phyloP scores from a whole-genome alignment of 1,284 basidiomycete genomes.

The Mycena sp. region DNA sequence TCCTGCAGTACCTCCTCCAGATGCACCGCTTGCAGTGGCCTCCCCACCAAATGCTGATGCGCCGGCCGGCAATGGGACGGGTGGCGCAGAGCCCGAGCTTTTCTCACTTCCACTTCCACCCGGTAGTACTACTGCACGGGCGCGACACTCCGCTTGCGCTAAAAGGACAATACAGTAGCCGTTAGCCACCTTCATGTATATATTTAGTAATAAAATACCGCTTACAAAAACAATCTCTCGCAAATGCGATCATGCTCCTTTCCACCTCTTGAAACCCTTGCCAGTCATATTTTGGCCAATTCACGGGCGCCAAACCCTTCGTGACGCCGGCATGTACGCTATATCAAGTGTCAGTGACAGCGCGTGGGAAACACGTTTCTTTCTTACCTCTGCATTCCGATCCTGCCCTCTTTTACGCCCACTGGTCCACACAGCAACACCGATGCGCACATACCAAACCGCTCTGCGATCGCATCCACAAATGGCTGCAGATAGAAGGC shows the following conservation, averaged over 20 bases:
- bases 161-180: background rate
- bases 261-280: background rate
- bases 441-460: slow-evolving; percentile 9
- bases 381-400: background rate
- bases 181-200: no score
- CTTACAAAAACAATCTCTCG: background rate
- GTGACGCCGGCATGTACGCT: background rate
- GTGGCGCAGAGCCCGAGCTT: no score
- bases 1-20: no score
- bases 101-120: no score
- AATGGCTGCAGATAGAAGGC: slow-evolving; percentile 9
- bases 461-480: background rate
- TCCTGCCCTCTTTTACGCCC: background rate
- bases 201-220: background rate
- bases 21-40: no score
- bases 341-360: no score
- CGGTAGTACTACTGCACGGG: background rate
- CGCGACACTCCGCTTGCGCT: background rate
- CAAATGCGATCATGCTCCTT: background rate
- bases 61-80: no score
- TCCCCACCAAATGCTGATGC: no score
- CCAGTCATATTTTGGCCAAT: background rate
- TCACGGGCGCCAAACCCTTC: background rate
- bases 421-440: background rate
- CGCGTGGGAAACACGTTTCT: no score